Evolutionary conservation across 78 protist species (phyloP).

Genomic region (Diacronema lutheri): DNA sequence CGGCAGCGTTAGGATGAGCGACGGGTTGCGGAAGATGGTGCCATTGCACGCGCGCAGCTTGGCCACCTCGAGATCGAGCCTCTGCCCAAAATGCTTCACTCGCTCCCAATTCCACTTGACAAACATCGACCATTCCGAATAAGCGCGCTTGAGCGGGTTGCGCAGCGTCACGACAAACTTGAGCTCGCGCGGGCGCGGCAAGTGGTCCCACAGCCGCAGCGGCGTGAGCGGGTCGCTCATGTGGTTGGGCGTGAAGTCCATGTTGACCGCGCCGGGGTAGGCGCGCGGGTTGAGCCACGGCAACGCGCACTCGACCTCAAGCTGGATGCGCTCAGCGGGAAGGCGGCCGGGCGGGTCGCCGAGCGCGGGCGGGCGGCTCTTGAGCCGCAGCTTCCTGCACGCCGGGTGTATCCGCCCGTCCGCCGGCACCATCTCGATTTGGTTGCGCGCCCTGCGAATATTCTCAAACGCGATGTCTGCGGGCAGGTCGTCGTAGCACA

Average conservation of each 20-base stretch:
- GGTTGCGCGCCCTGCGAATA: too few species aligned
- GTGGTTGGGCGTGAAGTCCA: constrained; percentile 1
- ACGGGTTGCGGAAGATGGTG: neutral
- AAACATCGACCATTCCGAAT: constrained; percentile 12
- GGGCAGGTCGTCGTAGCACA: too few species aligned
- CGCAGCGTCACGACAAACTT: neutral
- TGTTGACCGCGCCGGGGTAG: too few species aligned
- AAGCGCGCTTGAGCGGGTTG: neutral
- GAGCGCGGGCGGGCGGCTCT: too few species aligned
- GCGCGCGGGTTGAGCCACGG: too few species aligned
- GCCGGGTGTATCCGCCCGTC: too few species aligned
- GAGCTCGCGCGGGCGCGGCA: neutral
- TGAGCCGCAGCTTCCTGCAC: too few species aligned
- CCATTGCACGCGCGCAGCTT: neutral
- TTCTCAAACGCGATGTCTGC: too few species aligned
- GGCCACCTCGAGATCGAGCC: neutral
- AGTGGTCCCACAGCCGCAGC: neutral
- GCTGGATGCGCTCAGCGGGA: too few species aligned
- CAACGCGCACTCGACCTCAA: too few species aligned
- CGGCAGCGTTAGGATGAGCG: neutral
- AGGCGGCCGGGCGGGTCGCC: too few species aligned
- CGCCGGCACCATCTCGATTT: too few species aligned
- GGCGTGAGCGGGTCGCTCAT: neutral
- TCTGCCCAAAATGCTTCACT: neutral
- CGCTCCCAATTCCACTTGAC: neutral